These are phyloP conservation scores for Luffa aegyptiaca DNA, from an alignment of 306 rosid genomes.

Conservation along the genomic window DNA sequence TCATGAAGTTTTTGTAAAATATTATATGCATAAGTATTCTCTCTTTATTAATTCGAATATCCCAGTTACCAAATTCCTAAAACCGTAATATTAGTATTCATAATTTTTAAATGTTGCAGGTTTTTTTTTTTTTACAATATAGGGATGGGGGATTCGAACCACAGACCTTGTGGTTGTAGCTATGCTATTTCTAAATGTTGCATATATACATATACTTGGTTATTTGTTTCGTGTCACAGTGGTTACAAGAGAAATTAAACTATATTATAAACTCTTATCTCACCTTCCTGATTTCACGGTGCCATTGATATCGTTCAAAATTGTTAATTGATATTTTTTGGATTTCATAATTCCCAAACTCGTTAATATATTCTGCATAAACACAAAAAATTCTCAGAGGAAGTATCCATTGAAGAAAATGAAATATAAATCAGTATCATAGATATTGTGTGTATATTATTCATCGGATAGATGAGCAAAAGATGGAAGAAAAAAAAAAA, in stretches of 20 bases:
- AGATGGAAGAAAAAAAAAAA: background rate
- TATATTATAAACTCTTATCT: background rate
- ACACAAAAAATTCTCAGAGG: background rate
- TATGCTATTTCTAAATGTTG: too few species aligned
- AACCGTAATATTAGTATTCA: too few species aligned
- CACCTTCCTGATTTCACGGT: slow-evolving; percentile 74
- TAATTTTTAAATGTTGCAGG: too few species aligned
- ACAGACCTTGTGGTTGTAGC: too few species aligned
- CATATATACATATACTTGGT: too few species aligned
- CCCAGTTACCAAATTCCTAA: too few species aligned
- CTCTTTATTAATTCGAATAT: background rate
- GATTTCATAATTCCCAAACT: slow-evolving; percentile 33
- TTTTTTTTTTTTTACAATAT: too few species aligned
- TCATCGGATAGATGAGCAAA: background rate
- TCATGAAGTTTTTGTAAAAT: too few species aligned
- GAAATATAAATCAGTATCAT: background rate
- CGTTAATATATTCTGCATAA: slow-evolving; percentile 39
- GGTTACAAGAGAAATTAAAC: background rate
- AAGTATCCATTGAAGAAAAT: background rate
- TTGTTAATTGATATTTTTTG: slow-evolving; percentile 39
- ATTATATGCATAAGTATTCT: background rate
- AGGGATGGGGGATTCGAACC: too few species aligned
- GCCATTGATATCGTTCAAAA: slow-evolving; percentile 51
- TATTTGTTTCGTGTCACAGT: too few species aligned
- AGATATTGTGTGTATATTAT: background rate